Percentiles rank a stretch among this genome's conserved stretches.
These are phyloP conservation scores for Candida gigantensis DNA, from an alignment of 1,139 yeast genomes.

Conservation along the genomic window DNA sequence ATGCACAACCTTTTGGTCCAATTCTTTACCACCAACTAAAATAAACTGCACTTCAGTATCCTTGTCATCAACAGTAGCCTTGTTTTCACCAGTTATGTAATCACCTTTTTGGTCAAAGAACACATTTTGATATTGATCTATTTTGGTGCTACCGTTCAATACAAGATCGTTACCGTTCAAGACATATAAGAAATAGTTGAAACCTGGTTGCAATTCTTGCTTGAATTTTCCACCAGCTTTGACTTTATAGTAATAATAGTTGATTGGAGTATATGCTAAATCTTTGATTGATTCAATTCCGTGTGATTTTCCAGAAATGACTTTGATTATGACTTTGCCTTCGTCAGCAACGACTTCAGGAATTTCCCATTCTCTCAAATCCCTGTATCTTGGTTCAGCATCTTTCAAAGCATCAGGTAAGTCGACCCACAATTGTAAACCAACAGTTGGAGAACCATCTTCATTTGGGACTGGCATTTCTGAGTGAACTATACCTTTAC, in stretches of 20 bases:
- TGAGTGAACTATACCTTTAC: constrained; percentile 82
- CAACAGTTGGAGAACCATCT: constrained; percentile 60
- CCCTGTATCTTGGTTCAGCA: constrained; percentile 78
- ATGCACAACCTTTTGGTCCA: constrained; percentile 79
- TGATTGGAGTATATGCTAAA: constrained; percentile 82
- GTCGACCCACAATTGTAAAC: constrained; percentile 92
- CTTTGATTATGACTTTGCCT: constrained; percentile 67
- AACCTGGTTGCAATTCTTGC: constrained; percentile 62
- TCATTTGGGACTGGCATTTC: constrained; percentile 76
- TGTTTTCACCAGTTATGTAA: constrained; percentile 50
- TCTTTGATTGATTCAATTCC: constrained; percentile 76
- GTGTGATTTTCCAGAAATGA: constrained; percentile 75
- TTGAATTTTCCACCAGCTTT: constrained; percentile 67
- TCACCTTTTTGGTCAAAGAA: constrained; percentile 73
- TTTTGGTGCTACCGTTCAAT: constrained; percentile 42
- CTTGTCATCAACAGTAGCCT: constrained; percentile 28
- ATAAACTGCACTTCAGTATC: constrained; percentile 53
- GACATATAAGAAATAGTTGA: constrained; percentile 74
- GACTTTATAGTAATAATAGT: constrained; percentile 68
- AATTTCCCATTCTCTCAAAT: constrained; percentile 68
- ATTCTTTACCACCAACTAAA: constrained; percentile 72
- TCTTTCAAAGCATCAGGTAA: constrained; percentile 71
- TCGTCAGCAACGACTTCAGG: constrained; percentile 65
- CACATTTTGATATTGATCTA: constrained; percentile 53
- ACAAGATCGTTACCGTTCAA: constrained; percentile 59